phyloP scores from a whole-genome alignment of 75 land plant species.

The Larix kaempferi region DNA sequence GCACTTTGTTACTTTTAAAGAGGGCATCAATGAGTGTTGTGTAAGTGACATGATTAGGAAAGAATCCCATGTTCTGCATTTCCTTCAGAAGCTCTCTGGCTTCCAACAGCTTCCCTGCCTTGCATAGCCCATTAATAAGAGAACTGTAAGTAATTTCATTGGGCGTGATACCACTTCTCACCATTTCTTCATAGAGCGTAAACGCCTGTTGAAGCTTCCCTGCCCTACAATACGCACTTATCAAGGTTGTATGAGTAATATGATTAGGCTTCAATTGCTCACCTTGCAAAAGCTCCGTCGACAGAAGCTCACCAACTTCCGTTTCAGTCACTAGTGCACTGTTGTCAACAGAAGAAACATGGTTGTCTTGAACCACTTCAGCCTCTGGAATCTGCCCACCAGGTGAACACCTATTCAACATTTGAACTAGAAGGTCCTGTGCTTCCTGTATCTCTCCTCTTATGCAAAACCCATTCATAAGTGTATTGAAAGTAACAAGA shows the following conservation, averaged over 20 bases:
- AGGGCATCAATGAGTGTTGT: slow-evolving; percentile 43
- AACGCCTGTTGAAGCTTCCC: slow-evolving; percentile 39
- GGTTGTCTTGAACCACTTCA: not conserved
- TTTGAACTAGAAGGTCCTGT: slow-evolving; percentile 32
- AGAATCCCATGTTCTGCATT: slow-evolving; percentile 52
- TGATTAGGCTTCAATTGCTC: slow-evolving; percentile 25
- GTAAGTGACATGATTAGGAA: slow-evolving; percentile 68
- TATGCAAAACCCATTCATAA: slow-evolving; percentile 67
- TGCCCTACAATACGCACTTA: slow-evolving; percentile 38
- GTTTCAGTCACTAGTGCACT: not conserved
- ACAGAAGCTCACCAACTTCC: not conserved
- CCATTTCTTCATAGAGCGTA: slow-evolving; percentile 46
- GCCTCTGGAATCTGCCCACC: not conserved
- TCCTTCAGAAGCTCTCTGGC: slow-evolving; percentile 48
- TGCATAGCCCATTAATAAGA: too few relatives aligned
- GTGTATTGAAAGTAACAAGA: slow-evolving; percentile 55
- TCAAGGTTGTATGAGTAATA: slow-evolving; percentile 58
- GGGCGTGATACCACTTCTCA: slow-evolving; percentile 43
- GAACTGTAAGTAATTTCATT: slow-evolving; percentile 45
- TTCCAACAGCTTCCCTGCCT: slow-evolving; percentile 28
- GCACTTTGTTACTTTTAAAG: slow-evolving; percentile 25
- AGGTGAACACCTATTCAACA: slow-evolving; percentile 18
- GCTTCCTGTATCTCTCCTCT: slow-evolving; percentile 56
- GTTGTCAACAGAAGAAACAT: not conserved
- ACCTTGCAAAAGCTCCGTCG: not conserved